Base-by-base conservation (phyloP, 345 rosid species). In the Eutrema yunnanense region DNA sequence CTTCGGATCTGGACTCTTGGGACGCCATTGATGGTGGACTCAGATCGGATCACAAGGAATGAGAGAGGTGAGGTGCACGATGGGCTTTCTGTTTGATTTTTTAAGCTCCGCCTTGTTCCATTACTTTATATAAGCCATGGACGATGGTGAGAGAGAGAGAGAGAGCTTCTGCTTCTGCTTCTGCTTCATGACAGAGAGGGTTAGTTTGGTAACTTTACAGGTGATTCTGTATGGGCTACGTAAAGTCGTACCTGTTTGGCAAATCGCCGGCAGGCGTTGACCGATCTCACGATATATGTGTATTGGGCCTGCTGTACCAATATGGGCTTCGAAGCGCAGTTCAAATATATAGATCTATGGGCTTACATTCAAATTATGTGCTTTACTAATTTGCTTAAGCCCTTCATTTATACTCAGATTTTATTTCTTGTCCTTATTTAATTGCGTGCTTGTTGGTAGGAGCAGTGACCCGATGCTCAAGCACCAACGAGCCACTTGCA, bases 1-100 rank as follows among this genome's bases (percentile, higher is more conserved):
- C 67, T 59, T 76, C 81, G 72, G 84, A 71, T 69, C 73, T 67
- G 67, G 84, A 67, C 0, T 74, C 57, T 5, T 77, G 55, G 59
- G 80, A 64, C 12, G 86, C 84, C 88, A 82, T 84, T 52, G 72
- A 32, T 11, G 19, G 48, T 1, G 9, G 57, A 29, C 13, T 46
- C 2, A 12, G 63, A 76, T 76, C 46, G 37, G 63, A 53, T 51
- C 55, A 14, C 47, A 43, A 12, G 26, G 22, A 42, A 65, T 37
- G 71, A 33, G 37, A 27, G 44, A 47, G 8, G 37, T 3, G 40
- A 54, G 43, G 5, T 48, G 72, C 75, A 73, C 57, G 65, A 48
- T 43, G 66, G 67, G 42, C 13, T 47, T 42, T 9, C 2, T 36
- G 13, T 57, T 26, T 72, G 61, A 46, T 65, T 58, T 42, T 65